Conservation (phyloP, 73 alveolate species). For the Paramecium octaurelia region DNA sequence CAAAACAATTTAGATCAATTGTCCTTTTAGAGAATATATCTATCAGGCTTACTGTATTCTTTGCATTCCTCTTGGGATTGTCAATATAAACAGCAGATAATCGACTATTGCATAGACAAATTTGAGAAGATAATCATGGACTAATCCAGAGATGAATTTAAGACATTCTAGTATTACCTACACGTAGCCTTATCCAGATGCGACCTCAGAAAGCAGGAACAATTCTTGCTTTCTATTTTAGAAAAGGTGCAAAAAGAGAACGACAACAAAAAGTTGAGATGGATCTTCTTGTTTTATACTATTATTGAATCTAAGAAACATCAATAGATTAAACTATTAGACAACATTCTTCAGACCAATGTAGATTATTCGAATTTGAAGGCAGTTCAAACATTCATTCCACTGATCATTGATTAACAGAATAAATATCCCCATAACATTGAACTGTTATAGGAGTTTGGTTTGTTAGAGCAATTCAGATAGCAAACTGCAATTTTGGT, state of each 20-base stretch:
- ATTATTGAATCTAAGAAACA: background rate
- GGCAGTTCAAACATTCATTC: background rate
- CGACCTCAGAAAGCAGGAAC: background rate
- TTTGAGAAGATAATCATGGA: background rate
- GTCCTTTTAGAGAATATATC: background rate
- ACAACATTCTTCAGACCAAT: background rate
- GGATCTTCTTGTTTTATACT: background rate
- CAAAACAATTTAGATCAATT: background rate
- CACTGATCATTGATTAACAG: background rate
- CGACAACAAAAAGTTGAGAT: background rate
- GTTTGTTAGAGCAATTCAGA: background rate
- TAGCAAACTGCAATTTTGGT: background rate
- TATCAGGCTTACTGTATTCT: background rate
- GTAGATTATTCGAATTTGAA: background rate
- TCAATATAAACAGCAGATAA: background rate
- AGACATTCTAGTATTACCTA: background rate
- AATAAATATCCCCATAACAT: background rate
- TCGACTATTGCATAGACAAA: background rate
- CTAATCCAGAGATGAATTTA: background rate
- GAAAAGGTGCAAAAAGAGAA: background rate
- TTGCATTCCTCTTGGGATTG: conserved; percentile 22
- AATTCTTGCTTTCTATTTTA: background rate
- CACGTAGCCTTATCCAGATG: background rate
- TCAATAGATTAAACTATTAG: background rate
- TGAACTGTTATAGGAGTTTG: background rate